Evolutionary conservation across 306 rosid species (phyloP).

Genomic region (Alnus glutinosa): DNA sequence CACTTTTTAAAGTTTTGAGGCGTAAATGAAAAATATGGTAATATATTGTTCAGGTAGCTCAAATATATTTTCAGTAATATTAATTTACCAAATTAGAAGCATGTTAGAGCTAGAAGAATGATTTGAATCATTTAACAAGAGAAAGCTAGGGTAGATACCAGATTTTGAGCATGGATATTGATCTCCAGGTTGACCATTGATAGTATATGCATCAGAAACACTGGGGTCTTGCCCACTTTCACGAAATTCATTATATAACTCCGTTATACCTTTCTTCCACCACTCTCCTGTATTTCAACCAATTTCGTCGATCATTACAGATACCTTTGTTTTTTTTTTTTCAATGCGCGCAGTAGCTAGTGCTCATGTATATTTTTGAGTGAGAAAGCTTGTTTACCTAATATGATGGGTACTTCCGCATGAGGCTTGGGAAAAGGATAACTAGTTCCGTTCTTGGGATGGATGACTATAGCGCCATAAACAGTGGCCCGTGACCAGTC

Average conservation of each 20-base stretch:
- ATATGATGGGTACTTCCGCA: constrained; percentile 47
- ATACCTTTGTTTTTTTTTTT: no score
- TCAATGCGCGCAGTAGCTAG: no score
- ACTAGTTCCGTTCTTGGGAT: constrained; percentile 38
- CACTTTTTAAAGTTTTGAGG: no score
- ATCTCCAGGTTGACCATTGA: constrained; percentile 75
- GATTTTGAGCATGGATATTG: constrained; percentile 50
- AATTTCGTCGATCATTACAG: not conserved
- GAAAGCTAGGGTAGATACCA: no score
- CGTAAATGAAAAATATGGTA: no score
- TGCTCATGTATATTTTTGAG: no score
- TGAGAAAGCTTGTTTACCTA: constrained; percentile 30
- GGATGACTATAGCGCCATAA: constrained; percentile 54
- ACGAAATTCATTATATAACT: constrained; percentile 26
- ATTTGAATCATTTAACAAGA: not conserved
- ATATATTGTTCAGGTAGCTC: no score
- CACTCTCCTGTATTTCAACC: constrained; percentile 31
- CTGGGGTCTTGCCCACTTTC: constrained; percentile 38
- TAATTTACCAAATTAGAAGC: no score
- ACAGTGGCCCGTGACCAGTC: constrained; percentile 57
- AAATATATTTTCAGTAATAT: no score
- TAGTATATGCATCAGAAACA: constrained; percentile 55
- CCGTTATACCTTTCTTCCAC: constrained; percentile 53
- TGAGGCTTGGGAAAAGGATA: constrained; percentile 63
- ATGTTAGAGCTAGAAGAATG: not conserved